Conservation (phyloP, 208 protist genomes). For the Acanthamoeba healyi region DNA sequence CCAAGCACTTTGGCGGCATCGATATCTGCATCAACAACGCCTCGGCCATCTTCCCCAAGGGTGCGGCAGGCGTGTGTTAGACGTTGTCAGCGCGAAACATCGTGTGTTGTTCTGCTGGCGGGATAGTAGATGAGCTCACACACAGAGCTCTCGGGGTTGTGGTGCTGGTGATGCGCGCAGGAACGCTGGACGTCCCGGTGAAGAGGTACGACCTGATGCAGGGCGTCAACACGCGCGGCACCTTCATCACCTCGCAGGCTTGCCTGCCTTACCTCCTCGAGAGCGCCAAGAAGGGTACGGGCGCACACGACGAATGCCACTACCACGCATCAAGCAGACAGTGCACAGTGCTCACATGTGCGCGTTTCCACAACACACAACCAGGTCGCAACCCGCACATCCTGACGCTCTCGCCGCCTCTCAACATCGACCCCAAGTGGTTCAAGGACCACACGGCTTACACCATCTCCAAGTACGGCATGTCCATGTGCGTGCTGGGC, state of each 20-base stretch:
- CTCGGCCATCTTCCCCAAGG: conserved; percentile 86
- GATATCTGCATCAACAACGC: conserved; percentile 94
- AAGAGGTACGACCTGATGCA: conserved; percentile 87
- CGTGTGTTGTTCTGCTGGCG: too few relatives aligned
- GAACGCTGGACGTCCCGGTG: conserved; percentile 86
- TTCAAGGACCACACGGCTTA: conserved; percentile 88
- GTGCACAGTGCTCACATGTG: too few relatives aligned
- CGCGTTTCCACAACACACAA: background rate
- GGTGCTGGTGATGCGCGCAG: background rate
- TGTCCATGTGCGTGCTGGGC: conserved; percentile 89
- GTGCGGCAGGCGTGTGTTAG: too few relatives aligned
- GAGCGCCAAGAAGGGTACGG: conserved; percentile 65
- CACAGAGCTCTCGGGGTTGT: background rate
- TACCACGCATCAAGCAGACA: background rate
- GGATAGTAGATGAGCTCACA: background rate
- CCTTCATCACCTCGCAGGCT: conserved; percentile 84
- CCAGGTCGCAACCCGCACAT: conserved; percentile 83
- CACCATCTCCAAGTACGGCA: conserved; percentile 90
- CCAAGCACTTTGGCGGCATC: conserved; percentile 90
- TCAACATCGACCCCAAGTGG: conserved; percentile 88
- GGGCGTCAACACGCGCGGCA: conserved; percentile 84
- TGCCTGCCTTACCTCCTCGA: conserved; percentile 89
- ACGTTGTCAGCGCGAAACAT: background rate
- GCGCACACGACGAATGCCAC: background rate
- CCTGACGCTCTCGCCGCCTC: conserved; percentile 89